Percentiles rank a stretch among this genome's conserved stretches.
These are phyloP conservation scores for Penicillium sp. DNA, from an alignment of 2,329 filamentous ascomycete genomes.

Conservation along the genomic window DNA sequence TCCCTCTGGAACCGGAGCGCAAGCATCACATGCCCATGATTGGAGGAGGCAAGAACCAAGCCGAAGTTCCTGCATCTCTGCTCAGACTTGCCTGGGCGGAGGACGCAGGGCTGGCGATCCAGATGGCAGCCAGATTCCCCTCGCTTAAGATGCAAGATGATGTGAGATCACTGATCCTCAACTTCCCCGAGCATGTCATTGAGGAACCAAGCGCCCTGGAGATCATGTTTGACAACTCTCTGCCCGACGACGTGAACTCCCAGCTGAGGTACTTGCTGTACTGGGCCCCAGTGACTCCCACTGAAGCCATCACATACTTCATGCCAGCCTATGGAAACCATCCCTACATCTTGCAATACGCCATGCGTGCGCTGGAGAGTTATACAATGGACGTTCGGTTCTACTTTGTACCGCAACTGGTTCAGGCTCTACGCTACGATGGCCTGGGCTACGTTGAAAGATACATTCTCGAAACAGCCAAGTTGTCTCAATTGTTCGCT, in stretches of 20 bases:
- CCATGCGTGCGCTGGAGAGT: slow-evolving; percentile 89
- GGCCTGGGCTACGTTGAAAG: slow-evolving; percentile 89
- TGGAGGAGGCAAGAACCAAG: slow-evolving; percentile 42
- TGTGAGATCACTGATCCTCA: slow-evolving; percentile 76
- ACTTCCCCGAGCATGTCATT: slow-evolving; percentile 80
- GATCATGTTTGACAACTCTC: slow-evolving; percentile 72
- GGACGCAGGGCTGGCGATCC: slow-evolving; percentile 81
- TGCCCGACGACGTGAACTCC: slow-evolving; percentile 77
- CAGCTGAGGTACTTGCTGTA: slow-evolving; percentile 93
- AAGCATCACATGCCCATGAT: slow-evolving; percentile 53
- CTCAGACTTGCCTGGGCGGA: slow-evolving; percentile 85
- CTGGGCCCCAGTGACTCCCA: slow-evolving; percentile 90
- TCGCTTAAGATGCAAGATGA: slow-evolving; percentile 72
- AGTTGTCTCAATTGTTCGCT: slow-evolving; percentile 96
- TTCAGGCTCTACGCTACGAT: slow-evolving; percentile 93
- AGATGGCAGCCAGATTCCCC: slow-evolving; percentile 77
- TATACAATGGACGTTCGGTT: slow-evolving; percentile 97
- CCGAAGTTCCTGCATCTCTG: slow-evolving; percentile 62
- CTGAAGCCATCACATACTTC: slow-evolving; percentile 92
- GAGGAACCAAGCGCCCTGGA: slow-evolving; percentile 80
- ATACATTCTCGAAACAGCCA: slow-evolving; percentile 95
- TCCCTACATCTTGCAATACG: slow-evolving; percentile 92
- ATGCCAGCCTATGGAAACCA: slow-evolving; percentile 87
- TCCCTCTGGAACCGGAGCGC: slow-evolving; percentile 69
- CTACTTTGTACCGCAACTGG: slow-evolving; percentile 98